Percentiles rank a stretch among this genome's conserved stretches.
phyloP scores from a whole-genome alignment of 164 flowering plant genomes.

The Kalanchoe fedtschenkoi region DNA sequence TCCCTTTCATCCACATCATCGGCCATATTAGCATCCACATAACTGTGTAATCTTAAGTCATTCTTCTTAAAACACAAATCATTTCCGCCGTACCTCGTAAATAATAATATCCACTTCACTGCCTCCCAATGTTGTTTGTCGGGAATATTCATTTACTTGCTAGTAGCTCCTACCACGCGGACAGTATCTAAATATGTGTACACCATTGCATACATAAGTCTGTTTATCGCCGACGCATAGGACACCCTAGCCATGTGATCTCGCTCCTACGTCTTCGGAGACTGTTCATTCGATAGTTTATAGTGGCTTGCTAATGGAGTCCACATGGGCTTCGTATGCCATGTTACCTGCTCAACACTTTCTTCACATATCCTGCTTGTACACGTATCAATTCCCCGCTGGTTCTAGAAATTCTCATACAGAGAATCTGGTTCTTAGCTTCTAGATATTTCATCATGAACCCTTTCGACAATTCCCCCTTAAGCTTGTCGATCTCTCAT shows the following conservation, averaged over 20 bases:
- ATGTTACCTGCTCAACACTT: neutral
- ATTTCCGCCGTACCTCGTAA: too few relatives aligned
- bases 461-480: neutral
- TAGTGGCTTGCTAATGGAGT: neutral
- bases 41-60: neutral
- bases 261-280: neutral
- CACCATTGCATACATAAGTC: conserved; percentile 7
- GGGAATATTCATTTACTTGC: neutral
- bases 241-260: neutral
- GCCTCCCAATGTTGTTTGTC: conserved; percentile 2
- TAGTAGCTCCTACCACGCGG: conserved; percentile 5
- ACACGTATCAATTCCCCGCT: neutral
- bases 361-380: neutral
- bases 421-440: neutral
- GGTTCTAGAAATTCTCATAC: neutral
- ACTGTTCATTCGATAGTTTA: neutral
- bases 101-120: conserved; percentile 3
- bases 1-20: neutral
- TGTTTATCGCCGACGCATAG: neutral
- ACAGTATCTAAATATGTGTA: neutral
- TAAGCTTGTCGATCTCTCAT: neutral
- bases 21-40: neutral
- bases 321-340: neutral
- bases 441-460: neutral
- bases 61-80: too few relatives aligned